Evolutionary conservation across 768 basidiomycete genomes (phyloP).

Genomic region (Lentinula detonsa): DNA sequence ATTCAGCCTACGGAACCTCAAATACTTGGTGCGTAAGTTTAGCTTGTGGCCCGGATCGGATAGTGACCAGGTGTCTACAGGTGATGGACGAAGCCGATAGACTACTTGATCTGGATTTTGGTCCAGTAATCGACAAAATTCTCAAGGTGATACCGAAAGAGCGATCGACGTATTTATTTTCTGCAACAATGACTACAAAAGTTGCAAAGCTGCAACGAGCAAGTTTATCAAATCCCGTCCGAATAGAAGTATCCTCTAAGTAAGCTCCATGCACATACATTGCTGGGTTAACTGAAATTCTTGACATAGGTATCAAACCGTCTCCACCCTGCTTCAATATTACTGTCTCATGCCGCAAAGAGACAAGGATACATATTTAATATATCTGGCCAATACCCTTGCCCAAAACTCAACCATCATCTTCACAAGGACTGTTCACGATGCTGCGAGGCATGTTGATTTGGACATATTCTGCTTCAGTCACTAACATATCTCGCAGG

Average conservation of each 20-base stretch:
- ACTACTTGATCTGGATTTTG: constrained; percentile 62
- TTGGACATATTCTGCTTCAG: neutral
- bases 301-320: constrained; percentile 82
- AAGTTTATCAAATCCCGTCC: constrained; percentile 53
- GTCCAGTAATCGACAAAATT: constrained; percentile 61
- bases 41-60: neutral
- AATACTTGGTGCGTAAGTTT: constrained; percentile 1
- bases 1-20: constrained; percentile 3
- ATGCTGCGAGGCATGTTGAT: constrained; percentile 64
- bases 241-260: constrained; percentile 60
- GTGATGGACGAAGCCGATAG: constrained; percentile 30
- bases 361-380: constrained; percentile 87
- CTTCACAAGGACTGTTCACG: constrained; percentile 93
- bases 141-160: constrained; percentile 62
- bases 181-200: constrained; percentile 71
- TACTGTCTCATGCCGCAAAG: constrained; percentile 90
- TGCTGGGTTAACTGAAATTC: constrained; percentile 3
- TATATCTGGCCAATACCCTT: constrained; percentile 84
- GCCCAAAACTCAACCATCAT: constrained; percentile 93
- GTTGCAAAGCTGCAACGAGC: constrained; percentile 64
- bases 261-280: constrained; percentile 26
- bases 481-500: constrained; percentile 28
- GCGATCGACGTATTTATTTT: constrained; percentile 59
- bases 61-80: constrained; percentile 69
- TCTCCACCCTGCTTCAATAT: constrained; percentile 91